Evolutionary conservation across 2,329 filamentous ascomycete genomes (phyloP).

Genomic region (Scytalidium sp.): DNA sequence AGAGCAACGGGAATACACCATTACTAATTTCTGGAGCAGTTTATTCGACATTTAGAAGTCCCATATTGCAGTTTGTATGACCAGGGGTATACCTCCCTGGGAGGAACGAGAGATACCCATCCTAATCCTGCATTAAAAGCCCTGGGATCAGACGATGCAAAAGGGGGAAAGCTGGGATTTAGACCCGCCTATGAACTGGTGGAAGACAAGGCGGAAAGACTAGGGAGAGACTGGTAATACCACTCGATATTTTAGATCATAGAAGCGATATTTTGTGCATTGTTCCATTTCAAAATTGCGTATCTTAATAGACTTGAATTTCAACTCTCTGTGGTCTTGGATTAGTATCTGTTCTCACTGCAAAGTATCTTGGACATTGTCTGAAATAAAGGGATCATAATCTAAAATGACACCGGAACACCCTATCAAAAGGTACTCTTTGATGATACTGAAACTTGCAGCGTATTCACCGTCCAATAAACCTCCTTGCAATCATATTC

Average conservation of each 20-base stretch:
- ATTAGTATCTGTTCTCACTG: too few species aligned
- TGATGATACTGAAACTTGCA: too few species aligned
- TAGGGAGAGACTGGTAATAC: conserved; percentile 63
- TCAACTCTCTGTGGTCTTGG: too few species aligned
- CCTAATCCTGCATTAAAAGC: conserved; percentile 74
- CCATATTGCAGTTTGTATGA: conserved; percentile 89
- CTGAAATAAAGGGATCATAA: too few species aligned
- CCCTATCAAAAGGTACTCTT: too few species aligned
- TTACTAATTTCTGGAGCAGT: conserved; percentile 46
- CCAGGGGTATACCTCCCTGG: conserved; percentile 85
- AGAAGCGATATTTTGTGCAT: too few species aligned
- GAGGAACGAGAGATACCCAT: conserved; percentile 82
- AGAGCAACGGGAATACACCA: too few species aligned
- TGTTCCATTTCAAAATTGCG: too few species aligned
- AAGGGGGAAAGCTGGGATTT: conserved; percentile 42
- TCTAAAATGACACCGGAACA: too few species aligned
- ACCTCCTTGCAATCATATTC: not conserved
- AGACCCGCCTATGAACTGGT: conserved; percentile 73
- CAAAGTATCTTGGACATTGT: too few species aligned
- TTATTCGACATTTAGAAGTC: conserved; percentile 74
- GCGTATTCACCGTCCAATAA: not conserved
- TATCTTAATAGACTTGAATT: not conserved
- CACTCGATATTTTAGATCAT: not conserved
- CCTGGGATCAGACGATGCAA: conserved; percentile 21
- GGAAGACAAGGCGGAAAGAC: conserved; percentile 69